A percentile compares a stretch with the other conserved stretches of the same genome.
These are phyloP conservation scores for Colletotrichum camelliae DNA, from an alignment of 2,329 filamentous ascomycete genomes.

Conservation along the genomic window DNA sequence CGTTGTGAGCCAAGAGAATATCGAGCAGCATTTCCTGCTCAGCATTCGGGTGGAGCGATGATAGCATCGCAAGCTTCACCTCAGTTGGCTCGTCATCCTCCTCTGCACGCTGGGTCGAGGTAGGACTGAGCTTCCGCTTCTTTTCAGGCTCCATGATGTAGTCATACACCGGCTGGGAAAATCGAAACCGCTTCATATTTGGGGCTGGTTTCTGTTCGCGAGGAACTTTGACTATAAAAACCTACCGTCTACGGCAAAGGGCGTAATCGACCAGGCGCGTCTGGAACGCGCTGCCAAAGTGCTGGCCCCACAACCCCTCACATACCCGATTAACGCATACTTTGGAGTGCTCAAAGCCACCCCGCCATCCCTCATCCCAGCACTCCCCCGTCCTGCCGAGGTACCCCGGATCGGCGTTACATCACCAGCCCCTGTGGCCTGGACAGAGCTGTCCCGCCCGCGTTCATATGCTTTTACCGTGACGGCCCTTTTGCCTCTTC, in stretches of 20 bases:
- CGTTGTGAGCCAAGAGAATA: slow-evolving; percentile 76
- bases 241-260: not conserved
- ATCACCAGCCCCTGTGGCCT: slow-evolving; percentile 8
- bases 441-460: slow-evolving; percentile 16
- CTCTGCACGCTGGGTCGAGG: slow-evolving; percentile 13
- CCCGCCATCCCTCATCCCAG: not conserved
- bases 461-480: slow-evolving; percentile 7
- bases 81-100: slow-evolving; percentile 81
- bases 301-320: not conserved
- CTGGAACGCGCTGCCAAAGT: not conserved
- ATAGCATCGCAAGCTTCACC: slow-evolving; percentile 82
- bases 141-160: slow-evolving; percentile 57
- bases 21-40: slow-evolving; percentile 77
- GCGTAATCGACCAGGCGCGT: slow-evolving; percentile 3
- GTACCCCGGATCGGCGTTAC: slow-evolving; percentile 21
- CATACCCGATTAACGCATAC: slow-evolving; percentile 10
- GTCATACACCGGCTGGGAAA: not conserved
- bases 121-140: slow-evolving; percentile 52
- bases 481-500: not conserved
- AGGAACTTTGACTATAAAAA: not conserved
- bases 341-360: not conserved
- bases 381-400: slow-evolving; percentile 13
- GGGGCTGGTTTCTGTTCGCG: not conserved
- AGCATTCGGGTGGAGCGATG: slow-evolving; percentile 73
- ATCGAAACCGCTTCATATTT: not conserved